Evolutionary conservation across 805 yeast genomes (phyloP).

Genomic region (Metschnikowia sp.): DNA sequence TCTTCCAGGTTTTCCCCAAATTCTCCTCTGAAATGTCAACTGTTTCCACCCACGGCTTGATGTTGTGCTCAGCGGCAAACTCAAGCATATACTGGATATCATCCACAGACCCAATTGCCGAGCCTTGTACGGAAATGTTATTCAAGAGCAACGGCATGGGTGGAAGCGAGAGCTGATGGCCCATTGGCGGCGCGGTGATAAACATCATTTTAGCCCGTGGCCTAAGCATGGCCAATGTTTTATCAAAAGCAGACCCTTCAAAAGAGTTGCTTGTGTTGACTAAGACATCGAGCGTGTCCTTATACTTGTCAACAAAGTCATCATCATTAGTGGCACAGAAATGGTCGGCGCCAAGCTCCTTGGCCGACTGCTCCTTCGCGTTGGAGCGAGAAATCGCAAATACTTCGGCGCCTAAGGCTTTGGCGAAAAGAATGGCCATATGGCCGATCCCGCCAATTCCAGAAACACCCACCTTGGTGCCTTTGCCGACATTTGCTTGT

Average conservation of each 20-base stretch:
- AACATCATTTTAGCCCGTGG: constrained; percentile 17
- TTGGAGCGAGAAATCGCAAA: constrained; percentile 52
- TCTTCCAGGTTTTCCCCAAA: constrained; percentile 15
- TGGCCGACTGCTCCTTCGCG: constrained; percentile 50
- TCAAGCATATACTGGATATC: constrained; percentile 18
- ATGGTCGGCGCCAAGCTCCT: constrained; percentile 53
- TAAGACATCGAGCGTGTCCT: constrained; percentile 13
- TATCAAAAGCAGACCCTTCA: constrained; percentile 17
- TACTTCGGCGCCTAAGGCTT: constrained; percentile 62
- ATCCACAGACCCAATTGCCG: constrained; percentile 15
- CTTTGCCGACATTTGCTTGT: constrained; percentile 17
- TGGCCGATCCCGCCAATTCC: constrained; percentile 72
- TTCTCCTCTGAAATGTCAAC: constrained; percentile 16
- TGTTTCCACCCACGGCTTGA: constrained; percentile 19
- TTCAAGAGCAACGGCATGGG: constrained; percentile 12
- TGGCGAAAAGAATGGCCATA: constrained; percentile 57
- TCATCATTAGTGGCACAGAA: constrained; percentile 18
- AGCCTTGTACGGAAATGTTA: constrained; percentile 16
- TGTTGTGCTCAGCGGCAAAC: constrained; percentile 18
- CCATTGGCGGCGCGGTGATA: constrained; percentile 16
- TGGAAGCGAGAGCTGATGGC: constrained; percentile 8
- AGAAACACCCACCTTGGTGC: constrained; percentile 51
- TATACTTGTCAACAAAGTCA: constrained; percentile 19
- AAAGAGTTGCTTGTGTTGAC: constrained; percentile 18
- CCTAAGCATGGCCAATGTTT: constrained; percentile 12